A percentile compares a stretch with the other conserved stretches of the same genome.
Conservation (phyloP, 495 filamentous ascomycete species). For the Penicillium fimorum region DNA sequence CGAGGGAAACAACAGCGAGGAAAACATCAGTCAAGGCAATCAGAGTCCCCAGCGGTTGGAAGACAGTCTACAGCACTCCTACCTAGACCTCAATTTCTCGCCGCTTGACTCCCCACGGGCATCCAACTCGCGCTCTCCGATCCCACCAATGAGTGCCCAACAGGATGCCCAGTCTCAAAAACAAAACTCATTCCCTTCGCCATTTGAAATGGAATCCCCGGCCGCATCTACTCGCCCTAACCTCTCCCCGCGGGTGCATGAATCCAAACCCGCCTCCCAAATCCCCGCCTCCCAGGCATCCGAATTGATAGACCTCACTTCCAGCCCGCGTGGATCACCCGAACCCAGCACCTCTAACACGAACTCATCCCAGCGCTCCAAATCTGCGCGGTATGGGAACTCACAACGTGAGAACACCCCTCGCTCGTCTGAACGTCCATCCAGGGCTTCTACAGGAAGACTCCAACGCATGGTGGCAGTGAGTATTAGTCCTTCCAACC, state of each 20-base stretch:
- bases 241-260: background rate
- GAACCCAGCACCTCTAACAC: slow-evolving; percentile 20
- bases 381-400: slow-evolving; percentile 34
- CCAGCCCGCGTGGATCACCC: slow-evolving; percentile 37
- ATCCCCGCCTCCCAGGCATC: slow-evolving; percentile 26
- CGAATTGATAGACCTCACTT: slow-evolving; percentile 45
- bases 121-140: slow-evolving; percentile 16
- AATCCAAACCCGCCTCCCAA: slow-evolving; percentile 10
- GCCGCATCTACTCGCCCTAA: slow-evolving; percentile 17
- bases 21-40: slow-evolving; percentile 4
- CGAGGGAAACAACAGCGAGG: slow-evolving; percentile 1
- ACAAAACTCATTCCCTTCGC: slow-evolving; percentile 2
- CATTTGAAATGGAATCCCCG: slow-evolving; percentile 11
- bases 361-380: background rate
- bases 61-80: slow-evolving; percentile 7
- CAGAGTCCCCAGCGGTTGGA: background rate
- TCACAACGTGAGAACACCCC: slow-evolving; percentile 35
- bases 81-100: slow-evolving; percentile 5
- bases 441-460: slow-evolving; percentile 23
- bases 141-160: slow-evolving; percentile 17
- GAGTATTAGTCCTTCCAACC: slow-evolving; percentile 28
- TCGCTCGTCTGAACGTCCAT: slow-evolving; percentile 15
- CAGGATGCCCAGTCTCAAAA: slow-evolving; percentile 11
- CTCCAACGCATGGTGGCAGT: slow-evolving; percentile 23
- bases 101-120: background rate